Percentiles rank a stretch among this genome's conserved stretches.
phyloP scores from a whole-genome alignment of 1,284 basidiomycete species.

The Trichosporon sp. region DNA sequence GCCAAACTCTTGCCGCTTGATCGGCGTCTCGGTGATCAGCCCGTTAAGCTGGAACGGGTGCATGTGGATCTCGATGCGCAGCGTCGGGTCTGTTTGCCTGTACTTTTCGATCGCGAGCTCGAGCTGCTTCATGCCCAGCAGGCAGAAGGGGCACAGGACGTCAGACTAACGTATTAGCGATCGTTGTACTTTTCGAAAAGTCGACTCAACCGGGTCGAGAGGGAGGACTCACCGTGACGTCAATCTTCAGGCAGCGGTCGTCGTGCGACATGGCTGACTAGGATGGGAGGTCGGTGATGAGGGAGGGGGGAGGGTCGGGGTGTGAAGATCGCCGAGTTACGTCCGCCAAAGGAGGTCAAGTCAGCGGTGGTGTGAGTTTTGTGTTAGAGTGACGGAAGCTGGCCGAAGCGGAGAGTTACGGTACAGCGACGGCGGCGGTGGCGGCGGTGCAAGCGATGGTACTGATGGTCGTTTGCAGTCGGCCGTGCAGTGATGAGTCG shows the following conservation, averaged over 20 bases:
- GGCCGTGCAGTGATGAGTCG: too few species aligned
- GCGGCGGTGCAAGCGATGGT: background rate
- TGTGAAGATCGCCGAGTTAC: background rate
- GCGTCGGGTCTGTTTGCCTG: constrained; percentile 18
- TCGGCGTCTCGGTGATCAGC: constrained; percentile 28
- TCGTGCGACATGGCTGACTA: constrained; percentile 4
- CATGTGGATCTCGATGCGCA: constrained; percentile 35
- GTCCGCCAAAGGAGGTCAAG: too few species aligned
- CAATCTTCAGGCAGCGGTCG: constrained; percentile 21
- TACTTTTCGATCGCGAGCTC: constrained; percentile 26
- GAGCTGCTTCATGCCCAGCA: constrained; percentile 38
- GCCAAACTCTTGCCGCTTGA: constrained; percentile 31
- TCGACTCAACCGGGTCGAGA: background rate
- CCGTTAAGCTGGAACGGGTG: constrained; percentile 45
- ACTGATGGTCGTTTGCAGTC: too few species aligned
- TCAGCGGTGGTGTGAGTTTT: background rate
- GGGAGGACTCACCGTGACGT: constrained; percentile 26
- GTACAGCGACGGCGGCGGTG: background rate
- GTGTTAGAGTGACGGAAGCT: background rate
- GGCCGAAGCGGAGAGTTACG: background rate
- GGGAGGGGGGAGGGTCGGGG: background rate
- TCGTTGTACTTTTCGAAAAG: background rate
- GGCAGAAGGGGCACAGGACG: constrained; percentile 41
- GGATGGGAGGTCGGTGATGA: background rate
- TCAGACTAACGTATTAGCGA: constrained; percentile 30